A percentile compares a stretch with the other conserved stretches of the same genome.
phyloP scores from a whole-genome alignment of 495 filamentous ascomycete species.

The Clavariopsis aquatica region DNA sequence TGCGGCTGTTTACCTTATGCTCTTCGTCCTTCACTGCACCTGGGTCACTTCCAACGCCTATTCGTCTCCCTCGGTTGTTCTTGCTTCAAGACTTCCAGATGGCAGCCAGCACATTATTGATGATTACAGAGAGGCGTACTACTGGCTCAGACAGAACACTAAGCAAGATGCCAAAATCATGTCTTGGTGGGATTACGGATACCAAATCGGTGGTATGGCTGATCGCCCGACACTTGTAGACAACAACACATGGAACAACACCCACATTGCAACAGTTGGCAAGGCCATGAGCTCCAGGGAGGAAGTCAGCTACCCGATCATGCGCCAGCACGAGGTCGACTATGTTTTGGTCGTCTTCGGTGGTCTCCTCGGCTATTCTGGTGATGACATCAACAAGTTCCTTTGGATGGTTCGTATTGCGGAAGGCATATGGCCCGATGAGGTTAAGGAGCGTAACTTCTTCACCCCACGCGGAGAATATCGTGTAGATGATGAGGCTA shows the following conservation, averaged over 20 bases:
- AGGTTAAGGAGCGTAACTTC: conserved; percentile 95
- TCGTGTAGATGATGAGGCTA: conserved; percentile 87
- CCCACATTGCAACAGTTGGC: conserved; percentile 97
- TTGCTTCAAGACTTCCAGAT: conserved; percentile 89
- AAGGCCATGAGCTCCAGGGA: conserved; percentile 98
- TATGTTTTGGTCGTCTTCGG: conserved; percentile 98
- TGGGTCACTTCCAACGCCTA: conserved; percentile 99
- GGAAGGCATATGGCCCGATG: conserved; percentile 98
- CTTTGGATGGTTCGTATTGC: conserved; percentile 99
- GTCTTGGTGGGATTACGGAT: conserved; percentile 99
- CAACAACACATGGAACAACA: conserved; percentile 99
- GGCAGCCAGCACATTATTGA: conserved; percentile 98
- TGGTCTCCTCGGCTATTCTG: conserved; percentile 95
- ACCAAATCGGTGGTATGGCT: conserved; percentile 99
- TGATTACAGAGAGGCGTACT: conserved; percentile 98
- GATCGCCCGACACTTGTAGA: conserved; percentile 96
- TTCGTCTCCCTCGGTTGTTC: conserved; percentile 94
- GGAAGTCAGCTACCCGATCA: conserved; percentile 97
- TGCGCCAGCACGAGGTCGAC: conserved; percentile 97
- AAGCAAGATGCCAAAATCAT: conserved; percentile 94
- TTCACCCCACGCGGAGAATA: conserved; percentile 97
- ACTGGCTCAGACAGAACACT: conserved; percentile 99
- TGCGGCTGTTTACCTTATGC: conserved; percentile 75
- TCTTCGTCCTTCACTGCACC: conserved; percentile 97
- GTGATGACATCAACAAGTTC: conserved; percentile 99